These are phyloP conservation scores for Irpex sp. DNA, from an alignment of 1,284 basidiomycete genomes.

Conservation along the genomic window DNA sequence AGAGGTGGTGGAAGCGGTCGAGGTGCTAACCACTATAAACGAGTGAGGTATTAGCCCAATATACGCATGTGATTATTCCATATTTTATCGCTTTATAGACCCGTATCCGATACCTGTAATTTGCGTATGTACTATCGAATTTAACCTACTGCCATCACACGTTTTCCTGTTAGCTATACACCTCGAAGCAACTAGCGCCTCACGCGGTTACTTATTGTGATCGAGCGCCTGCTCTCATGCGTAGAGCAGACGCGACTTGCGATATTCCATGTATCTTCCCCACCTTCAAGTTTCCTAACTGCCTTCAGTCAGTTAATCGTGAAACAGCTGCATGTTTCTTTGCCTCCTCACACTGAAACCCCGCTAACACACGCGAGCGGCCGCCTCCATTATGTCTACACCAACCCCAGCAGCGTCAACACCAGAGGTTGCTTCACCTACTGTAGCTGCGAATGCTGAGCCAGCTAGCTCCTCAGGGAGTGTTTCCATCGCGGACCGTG, in stretches of 20 bases:
- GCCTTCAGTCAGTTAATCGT: neutral
- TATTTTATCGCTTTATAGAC: too few species aligned
- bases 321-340: neutral
- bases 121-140: too few species aligned
- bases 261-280: neutral
- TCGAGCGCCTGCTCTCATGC: neutral
- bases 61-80: too few species aligned
- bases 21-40: conserved; percentile 5
- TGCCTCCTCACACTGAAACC: neutral
- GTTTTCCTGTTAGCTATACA: too few species aligned
- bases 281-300: neutral
- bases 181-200: too few species aligned
- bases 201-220: too few species aligned
- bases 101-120: too few species aligned
- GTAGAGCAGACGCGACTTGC: neutral
- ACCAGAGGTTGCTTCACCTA: conserved; percentile 19
- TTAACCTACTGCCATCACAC: too few species aligned
- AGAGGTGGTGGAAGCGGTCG: conserved; percentile 10
- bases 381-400: conserved; percentile 34
- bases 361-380: neutral
- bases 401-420: conserved; percentile 39
- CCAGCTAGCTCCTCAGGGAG: conserved; percentile 18
- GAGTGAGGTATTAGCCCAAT: neutral
- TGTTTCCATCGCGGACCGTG: conserved; percentile 40
- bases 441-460: conserved; percentile 18